Evolutionary conservation across 2,329 filamentous ascomycete genomes (phyloP), one percentile per base, ranked within the genome.

Genomic region (Neofusicoccum parvum): DNA sequence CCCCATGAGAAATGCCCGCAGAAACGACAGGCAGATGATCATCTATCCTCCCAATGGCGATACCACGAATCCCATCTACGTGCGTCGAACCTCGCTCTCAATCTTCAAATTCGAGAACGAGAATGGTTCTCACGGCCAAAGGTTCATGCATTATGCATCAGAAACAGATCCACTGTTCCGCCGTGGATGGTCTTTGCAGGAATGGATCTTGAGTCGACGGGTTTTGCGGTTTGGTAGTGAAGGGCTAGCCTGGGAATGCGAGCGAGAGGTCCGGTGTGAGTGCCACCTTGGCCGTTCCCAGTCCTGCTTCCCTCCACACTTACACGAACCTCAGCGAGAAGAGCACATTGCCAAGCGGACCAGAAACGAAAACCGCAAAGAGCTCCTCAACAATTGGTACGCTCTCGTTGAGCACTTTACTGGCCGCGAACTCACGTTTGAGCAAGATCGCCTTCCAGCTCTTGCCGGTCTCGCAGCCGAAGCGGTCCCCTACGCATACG

Each of bases 231-330:
- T 51, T 37, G 49, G 49, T 15, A 51, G 32, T 51, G 49, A 27
- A 37, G 49, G n/a, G 49, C 32, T 51, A 32, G 20, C 49, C n/a
- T 51, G 49, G 49, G 49, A 51, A 36, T 51, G 49, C 17, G 49
- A 51, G 27, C 49, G 36, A 11, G 49, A 51, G 49, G 49, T 51
- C n/a, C 12, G 32, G 27, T 51, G 49, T 51, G 49, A 51, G 49
- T 51, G 49, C 32, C 49, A 51, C 27, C 49, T 27, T 15, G 14
- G 49, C 49, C 49, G 49, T 36, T 51, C 49, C 49, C 49, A 51
- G 49, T 27, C 49, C 3, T 51, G 49, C 49, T 51, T 51, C 49
- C 49, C 49, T 51, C 49, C 49, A 51, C 49, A 27, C 32, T 51
- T 51, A 36, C 49, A 51, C 32, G 49, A 51, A n/a, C 27, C 49